Base-by-base conservation (phyloP, 768 basidiomycete genomes). In the Cystoderma amianthinum region DNA sequence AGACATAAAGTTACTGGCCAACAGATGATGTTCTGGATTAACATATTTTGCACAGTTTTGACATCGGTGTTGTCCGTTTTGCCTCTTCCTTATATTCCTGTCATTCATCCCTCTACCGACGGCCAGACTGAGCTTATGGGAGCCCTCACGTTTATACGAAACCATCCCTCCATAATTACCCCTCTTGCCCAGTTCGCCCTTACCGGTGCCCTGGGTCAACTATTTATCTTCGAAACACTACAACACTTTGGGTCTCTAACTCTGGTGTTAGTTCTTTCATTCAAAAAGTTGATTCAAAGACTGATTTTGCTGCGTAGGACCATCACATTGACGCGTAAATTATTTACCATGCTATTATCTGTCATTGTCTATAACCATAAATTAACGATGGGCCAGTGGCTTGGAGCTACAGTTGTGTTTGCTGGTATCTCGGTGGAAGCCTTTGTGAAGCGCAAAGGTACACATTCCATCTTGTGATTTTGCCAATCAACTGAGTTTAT, bases 11-110 rank as follows among this genome's bases (percentile, higher is more conserved):
- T 78, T 3, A 67, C 69, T 2, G 96, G 96, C 5, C 93, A 96
- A 61, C 96, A 99, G 57, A 97, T 99, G 94, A 98, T 99, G 96
- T 83, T 98, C 59, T 95, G 82, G 80, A 95, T 99, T 63, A 95
- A 93, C 57, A 50, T 86, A 19, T 84, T 94, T 66, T 84, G 85
- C 63, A 88, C 92, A 2, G 46, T 82, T 25, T 58, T 90, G 43
- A 82, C 87, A 16, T 67, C 74, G 1, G 56, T 80, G 9, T 79
- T 96, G 19, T 75, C 82, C 19, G 57, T 85, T 5, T 71, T 90
- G 36, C 90, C 83, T 2, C 69, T 91, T 20, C 91, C 82, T 1
- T 74, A 82, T 50, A 88, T 93, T 41, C 85, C 92, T 13, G 80
- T 93, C 30, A 70, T 89, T 35, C 84, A 88, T 53, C 88, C 87